phyloP scores from a whole-genome alignment of 768 basidiomycete species.

The Scleroderma bovista region DNA sequence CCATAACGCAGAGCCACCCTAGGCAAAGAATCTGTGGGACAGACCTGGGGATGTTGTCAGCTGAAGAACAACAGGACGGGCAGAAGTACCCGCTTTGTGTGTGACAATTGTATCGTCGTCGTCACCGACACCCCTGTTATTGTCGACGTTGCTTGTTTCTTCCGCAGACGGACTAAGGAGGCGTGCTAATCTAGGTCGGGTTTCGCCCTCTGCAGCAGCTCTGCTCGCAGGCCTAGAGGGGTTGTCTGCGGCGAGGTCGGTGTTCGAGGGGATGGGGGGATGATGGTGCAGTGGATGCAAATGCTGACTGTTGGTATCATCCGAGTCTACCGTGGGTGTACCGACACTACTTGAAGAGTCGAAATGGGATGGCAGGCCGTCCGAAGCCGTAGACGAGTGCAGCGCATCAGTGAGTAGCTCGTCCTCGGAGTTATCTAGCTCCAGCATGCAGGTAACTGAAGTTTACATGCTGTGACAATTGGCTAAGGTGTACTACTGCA shows the following conservation, averaged over 20 bases:
- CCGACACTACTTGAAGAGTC: not conserved
- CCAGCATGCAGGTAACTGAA: conserved; percentile 19
- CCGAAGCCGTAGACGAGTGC: not conserved
- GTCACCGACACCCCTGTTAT: not conserved
- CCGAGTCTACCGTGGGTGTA: not conserved
- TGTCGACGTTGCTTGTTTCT: not conserved
- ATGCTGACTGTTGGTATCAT: not conserved
- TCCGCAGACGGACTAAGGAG: conserved; percentile 2
- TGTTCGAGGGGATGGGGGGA: not conserved
- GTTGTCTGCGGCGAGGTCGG: not conserved
- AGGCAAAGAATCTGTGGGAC: conserved; percentile 71
- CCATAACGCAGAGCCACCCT: conserved; percentile 89
- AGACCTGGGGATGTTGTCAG: conserved; percentile 42
- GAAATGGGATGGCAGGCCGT: not conserved
- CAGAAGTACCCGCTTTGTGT: conserved; percentile 10
- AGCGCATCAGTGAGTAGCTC: conserved; percentile 16
- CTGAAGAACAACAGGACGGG: not conserved
- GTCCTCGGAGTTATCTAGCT: conserved; percentile 16
- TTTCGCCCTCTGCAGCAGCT: not conserved
- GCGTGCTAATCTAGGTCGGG: conserved; percentile 3
- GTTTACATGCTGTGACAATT: not conserved
- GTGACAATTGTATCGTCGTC: conserved; percentile 1
- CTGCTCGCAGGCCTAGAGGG: not conserved
- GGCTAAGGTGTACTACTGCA: conserved; percentile 2
- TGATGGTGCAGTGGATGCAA: not conserved